A percentile compares a stretch with the other conserved stretches of the same genome.
phyloP scores from a whole-genome alignment of 2,329 filamentous ascomycete species.

The Orbilia blumenaviensis region DNA sequence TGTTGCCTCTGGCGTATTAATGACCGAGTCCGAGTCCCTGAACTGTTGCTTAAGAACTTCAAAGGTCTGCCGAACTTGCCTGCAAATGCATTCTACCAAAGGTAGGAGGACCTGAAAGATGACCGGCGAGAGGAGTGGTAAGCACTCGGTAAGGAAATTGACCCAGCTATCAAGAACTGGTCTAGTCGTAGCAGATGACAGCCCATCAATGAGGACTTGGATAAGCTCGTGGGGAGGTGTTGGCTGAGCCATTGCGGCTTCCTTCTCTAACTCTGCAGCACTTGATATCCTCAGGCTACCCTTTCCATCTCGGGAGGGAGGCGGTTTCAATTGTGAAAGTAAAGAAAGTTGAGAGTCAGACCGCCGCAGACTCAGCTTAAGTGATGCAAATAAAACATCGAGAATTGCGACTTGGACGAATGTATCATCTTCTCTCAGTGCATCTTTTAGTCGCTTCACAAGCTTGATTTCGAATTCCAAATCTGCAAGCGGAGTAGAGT shows the following conservation, averaged over 20 bases:
- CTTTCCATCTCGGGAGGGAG: slow-evolving; percentile 49
- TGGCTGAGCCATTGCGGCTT: slow-evolving; percentile 62
- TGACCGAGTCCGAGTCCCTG: slow-evolving; percentile 61
- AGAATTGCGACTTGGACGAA: slow-evolving; percentile 80
- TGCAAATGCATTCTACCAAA: slow-evolving; percentile 87
- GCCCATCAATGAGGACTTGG: slow-evolving; percentile 82
- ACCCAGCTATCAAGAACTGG: slow-evolving; percentile 91
- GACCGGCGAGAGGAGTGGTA: slow-evolving; percentile 82
- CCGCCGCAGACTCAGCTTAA: slow-evolving; percentile 69
- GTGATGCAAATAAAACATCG: slow-evolving; percentile 76
- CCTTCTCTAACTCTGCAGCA: slow-evolving; percentile 57
- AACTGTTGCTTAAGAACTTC: slow-evolving; percentile 74
- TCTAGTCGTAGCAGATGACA: slow-evolving; percentile 77
- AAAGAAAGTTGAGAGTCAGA: slow-evolving; percentile 59
- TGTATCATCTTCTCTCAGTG: slow-evolving; percentile 69
- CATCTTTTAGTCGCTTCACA: slow-evolving; percentile 73
- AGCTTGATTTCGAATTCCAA: slow-evolving; percentile 76
- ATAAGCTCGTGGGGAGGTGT: slow-evolving; percentile 77
- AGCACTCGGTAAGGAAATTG: slow-evolving; percentile 79
- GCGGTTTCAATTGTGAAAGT: slow-evolving; percentile 58
- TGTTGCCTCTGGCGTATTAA: slow-evolving; percentile 72
- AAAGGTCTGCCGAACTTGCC: slow-evolving; percentile 78
- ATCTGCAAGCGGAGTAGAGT: slow-evolving; percentile 68
- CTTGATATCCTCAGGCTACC: slow-evolving; percentile 32
- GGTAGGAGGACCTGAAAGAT: slow-evolving; percentile 92